Conservation (phyloP, 2,329 filamentous ascomycete species). For the Venturia pyrina region DNA sequence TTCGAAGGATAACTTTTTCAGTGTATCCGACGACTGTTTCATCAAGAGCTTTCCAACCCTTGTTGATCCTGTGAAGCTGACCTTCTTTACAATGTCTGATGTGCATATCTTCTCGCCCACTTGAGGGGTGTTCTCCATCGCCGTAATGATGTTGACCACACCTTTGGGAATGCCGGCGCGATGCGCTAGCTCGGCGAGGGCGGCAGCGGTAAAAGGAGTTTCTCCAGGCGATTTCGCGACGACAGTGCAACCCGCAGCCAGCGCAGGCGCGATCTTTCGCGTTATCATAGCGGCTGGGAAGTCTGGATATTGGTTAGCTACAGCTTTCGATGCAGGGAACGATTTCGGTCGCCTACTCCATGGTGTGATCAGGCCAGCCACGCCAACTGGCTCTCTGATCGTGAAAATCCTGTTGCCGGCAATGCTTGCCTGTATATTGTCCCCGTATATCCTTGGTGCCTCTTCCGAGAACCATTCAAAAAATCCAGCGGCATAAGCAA, state of each 20-base stretch:
- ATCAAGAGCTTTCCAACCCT: constrained; percentile 66
- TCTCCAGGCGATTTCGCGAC: constrained; percentile 87
- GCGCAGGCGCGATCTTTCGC: constrained; percentile 48
- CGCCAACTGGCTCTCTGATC: constrained; percentile 73
- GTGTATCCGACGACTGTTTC: constrained; percentile 73
- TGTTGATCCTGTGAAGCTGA: constrained; percentile 81
- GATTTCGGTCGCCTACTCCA: constrained; percentile 21
- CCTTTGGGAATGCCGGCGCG: constrained; percentile 84
- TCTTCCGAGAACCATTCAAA: constrained; percentile 33
- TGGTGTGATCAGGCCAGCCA: constrained; percentile 74
- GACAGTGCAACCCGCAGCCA: constrained; percentile 92
- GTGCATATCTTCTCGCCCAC: constrained; percentile 71
- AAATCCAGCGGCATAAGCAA: constrained; percentile 30
- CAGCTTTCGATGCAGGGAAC: background rate
- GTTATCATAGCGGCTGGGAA: constrained; percentile 49
- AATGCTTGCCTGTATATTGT: constrained; percentile 60
- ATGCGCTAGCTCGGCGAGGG: constrained; percentile 74
- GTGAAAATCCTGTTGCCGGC: constrained; percentile 68
- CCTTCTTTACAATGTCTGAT: constrained; percentile 68
- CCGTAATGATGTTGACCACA: constrained; percentile 81
- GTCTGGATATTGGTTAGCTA: constrained; percentile 53
- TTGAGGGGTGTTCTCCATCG: constrained; percentile 66
- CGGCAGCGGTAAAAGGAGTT: constrained; percentile 84
- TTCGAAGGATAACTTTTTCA: constrained; percentile 84
- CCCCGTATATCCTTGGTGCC: constrained; percentile 41